These are phyloP conservation scores for Colletotrichum sp. DNA, from an alignment of 2,329 filamentous ascomycete species.

Conservation along the genomic window DNA sequence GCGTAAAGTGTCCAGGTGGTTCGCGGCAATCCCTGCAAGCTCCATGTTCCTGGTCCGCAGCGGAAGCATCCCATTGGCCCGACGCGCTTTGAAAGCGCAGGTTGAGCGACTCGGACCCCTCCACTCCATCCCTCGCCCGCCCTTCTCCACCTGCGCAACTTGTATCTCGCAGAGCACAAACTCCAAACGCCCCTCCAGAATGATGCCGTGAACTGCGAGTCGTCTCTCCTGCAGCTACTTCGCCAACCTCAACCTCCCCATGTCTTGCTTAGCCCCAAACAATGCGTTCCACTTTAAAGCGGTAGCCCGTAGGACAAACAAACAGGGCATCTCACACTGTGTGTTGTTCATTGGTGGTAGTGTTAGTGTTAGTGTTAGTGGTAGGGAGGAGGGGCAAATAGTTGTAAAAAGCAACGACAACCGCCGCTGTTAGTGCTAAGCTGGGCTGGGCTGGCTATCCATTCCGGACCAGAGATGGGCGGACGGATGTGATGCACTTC, in stretches of 20 bases:
- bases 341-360: background rate
- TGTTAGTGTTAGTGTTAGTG: background rate
- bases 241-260: background rate
- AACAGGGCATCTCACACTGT: background rate
- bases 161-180: background rate
- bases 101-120: background rate
- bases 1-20: constrained; percentile 6
- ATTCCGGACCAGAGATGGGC: constrained; percentile 6
- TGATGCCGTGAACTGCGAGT: background rate
- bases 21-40: background rate
- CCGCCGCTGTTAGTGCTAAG: background rate
- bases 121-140: background rate
- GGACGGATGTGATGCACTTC: background rate
- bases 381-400: background rate
- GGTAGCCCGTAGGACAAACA: background rate
- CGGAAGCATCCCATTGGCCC: constrained; percentile 7
- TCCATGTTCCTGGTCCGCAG: background rate
- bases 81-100: background rate
- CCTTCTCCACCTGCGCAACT: background rate
- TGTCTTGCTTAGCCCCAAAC: background rate
- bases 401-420: constrained; percentile 15
- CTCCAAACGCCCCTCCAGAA: background rate
- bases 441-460: background rate
- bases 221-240: background rate
- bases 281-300: background rate